These are phyloP conservation scores for Cupressus sempervirens DNA, from an alignment of 75 land plant genomes.

Conservation along the genomic window DNA sequence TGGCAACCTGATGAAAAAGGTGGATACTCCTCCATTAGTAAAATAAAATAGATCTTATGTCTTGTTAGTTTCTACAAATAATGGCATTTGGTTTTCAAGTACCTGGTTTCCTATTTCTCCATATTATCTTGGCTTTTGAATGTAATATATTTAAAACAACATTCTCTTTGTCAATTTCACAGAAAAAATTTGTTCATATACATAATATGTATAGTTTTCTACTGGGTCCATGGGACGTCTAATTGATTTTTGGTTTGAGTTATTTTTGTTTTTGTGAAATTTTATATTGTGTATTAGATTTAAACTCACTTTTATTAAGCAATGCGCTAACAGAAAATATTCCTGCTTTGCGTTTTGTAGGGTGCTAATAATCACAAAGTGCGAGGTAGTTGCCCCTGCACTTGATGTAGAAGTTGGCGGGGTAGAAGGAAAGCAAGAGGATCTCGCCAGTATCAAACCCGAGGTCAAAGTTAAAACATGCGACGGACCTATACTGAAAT, in stretches of 20 bases:
- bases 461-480: slow-evolving; percentile 29
- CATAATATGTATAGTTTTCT: neutral
- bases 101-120: neutral
- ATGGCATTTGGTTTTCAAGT: neutral
- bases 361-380: slow-evolving; percentile 53
- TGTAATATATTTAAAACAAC: neutral
- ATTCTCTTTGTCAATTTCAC: neutral
- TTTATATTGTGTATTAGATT: neutral
- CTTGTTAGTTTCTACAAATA: neutral
- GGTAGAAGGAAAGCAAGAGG: neutral
- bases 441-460: slow-evolving; percentile 11
- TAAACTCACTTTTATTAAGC: neutral
- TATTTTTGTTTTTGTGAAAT: neutral
- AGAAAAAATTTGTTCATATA: neutral
- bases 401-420: slow-evolving; percentile 36
- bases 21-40: neutral
- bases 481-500: slow-evolving; percentile 31
- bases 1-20: too few species aligned
- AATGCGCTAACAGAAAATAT: neutral
- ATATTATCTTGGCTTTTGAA: neutral
- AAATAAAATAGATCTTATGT: neutral
- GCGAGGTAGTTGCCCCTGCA: slow-evolving; percentile 62
- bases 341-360: slow-evolving; percentile 20
- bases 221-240: neutral
- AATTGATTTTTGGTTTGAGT: neutral